These are phyloP conservation scores for Marasmius fiardii DNA, from an alignment of 1,284 basidiomycete genomes.

Conservation along the genomic window DNA sequence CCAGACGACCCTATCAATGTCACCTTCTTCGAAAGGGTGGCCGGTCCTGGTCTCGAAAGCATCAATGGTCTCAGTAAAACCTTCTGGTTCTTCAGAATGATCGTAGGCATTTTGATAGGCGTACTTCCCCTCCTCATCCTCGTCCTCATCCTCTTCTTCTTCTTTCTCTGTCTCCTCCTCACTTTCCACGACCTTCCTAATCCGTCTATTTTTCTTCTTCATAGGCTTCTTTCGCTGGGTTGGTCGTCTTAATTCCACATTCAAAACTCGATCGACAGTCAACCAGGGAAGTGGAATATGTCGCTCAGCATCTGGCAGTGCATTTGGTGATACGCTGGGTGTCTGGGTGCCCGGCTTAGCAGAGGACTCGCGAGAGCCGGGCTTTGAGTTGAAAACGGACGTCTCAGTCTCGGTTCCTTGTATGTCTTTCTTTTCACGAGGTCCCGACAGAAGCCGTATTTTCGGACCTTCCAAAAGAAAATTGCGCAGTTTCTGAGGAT, in stretches of 20 bases:
- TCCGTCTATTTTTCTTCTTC: conserved; percentile 13
- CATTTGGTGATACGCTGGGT: conserved; percentile 26
- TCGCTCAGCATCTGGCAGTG: conserved; percentile 58
- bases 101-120: conserved; percentile 42
- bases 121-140: conserved; percentile 28
- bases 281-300: conserved; percentile 75
- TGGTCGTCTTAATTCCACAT: conserved; percentile 63
- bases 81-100: conserved; percentile 56
- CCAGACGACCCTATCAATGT: conserved; percentile 68
- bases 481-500: conserved; percentile 62
- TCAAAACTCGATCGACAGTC: conserved; percentile 78
- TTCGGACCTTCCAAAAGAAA: conserved; percentile 73
- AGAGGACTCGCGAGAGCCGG: conserved; percentile 21
- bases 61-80: conserved; percentile 49
- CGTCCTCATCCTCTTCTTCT: conserved; percentile 27
- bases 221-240: conserved; percentile 27
- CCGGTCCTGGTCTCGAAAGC: conserved; percentile 56
- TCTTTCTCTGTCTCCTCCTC: conserved; percentile 30
- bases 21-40: conserved; percentile 40
- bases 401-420: conserved; percentile 21
- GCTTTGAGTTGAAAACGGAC: conserved; percentile 15
- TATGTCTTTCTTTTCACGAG: conserved; percentile 24
- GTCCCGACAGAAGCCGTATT: conserved; percentile 57
- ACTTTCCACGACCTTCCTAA: conserved; percentile 14
- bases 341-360: conserved; percentile 23